A percentile compares a stretch with the other conserved stretches of the same genome.
These are phyloP conservation scores for Annona squamosa DNA, from an alignment of 164 flowering plant species.

Conservation along the genomic window DNA sequence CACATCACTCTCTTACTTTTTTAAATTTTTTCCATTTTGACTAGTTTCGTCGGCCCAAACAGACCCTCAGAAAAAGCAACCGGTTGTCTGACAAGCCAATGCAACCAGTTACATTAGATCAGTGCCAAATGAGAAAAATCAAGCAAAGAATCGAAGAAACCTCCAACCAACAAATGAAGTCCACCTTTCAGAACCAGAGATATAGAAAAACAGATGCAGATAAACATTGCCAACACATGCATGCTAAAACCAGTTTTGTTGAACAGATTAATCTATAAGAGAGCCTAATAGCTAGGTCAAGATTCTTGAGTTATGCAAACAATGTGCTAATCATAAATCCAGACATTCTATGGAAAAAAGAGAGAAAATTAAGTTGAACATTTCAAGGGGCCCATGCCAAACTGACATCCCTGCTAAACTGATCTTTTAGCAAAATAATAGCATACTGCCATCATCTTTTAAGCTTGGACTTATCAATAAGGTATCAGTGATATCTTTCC, in stretches of 20 bases:
- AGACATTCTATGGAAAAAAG: no score
- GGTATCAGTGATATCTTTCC: background rate
- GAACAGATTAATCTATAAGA: background rate
- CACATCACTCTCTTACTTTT: no score
- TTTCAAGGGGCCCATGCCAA: background rate
- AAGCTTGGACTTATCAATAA: background rate
- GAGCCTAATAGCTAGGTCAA: background rate
- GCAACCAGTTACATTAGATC: no score
- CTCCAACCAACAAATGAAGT: background rate
- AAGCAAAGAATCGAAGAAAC: no score
- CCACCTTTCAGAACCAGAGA: background rate
- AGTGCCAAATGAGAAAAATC: no score
- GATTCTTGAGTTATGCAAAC: background rate
- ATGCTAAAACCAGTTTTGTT: background rate
- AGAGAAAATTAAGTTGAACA: no score
- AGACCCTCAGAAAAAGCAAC: no score
- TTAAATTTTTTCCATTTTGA: no score
- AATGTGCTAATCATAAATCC: no score
- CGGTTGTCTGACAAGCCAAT: no score
- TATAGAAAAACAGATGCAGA: background rate
- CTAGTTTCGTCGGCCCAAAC: no score
- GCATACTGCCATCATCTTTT: background rate
- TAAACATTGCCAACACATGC: background rate
- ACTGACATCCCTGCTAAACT: background rate
- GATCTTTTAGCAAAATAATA: background rate